Conservation (phyloP, 768 basidiomycete species). For the Mycena rebaudengoi region DNA sequence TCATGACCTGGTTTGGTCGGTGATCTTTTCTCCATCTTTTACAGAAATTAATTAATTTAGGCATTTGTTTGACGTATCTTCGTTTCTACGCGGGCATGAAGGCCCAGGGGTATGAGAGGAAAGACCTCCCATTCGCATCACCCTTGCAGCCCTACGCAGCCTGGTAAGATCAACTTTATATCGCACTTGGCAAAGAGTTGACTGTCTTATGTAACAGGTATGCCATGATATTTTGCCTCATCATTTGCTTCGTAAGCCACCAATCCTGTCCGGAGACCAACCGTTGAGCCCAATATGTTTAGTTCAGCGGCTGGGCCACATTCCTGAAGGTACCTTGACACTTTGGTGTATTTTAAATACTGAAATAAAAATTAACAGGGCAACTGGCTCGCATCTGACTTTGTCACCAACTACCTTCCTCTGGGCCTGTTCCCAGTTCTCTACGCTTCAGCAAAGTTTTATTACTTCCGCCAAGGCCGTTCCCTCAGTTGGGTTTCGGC, state of each 20-base stretch:
- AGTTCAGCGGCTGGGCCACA: constrained; percentile 56
- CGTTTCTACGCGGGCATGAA: constrained; percentile 89
- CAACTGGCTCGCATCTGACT: constrained; percentile 66
- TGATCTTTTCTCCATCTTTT: neutral
- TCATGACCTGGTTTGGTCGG: constrained; percentile 78
- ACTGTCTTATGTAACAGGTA: constrained; percentile 35
- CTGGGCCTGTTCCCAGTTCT: constrained; percentile 77
- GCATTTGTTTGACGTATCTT: constrained; percentile 77
- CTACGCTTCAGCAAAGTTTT: constrained; percentile 67
- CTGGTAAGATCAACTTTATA: too few species aligned
- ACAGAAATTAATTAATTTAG: neutral
- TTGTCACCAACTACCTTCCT: constrained; percentile 87
- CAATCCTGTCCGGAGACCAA: neutral
- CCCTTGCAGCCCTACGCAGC: constrained; percentile 78
- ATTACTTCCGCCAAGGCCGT: constrained; percentile 53
- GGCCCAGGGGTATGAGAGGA: constrained; percentile 80
- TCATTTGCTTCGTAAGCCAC: constrained; percentile 68
- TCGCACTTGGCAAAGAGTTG: neutral
- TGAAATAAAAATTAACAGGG: constrained; percentile 28
- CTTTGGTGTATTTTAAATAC: too few species aligned
- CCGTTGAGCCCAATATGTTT: neutral
- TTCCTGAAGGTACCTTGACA: constrained; percentile 49
- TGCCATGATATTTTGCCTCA: constrained; percentile 45
- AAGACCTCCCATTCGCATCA: constrained; percentile 73
- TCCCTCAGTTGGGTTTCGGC: constrained; percentile 35